phyloP scores from a whole-genome alignment of 768 basidiomycete genomes.

The Russula abietina region DNA sequence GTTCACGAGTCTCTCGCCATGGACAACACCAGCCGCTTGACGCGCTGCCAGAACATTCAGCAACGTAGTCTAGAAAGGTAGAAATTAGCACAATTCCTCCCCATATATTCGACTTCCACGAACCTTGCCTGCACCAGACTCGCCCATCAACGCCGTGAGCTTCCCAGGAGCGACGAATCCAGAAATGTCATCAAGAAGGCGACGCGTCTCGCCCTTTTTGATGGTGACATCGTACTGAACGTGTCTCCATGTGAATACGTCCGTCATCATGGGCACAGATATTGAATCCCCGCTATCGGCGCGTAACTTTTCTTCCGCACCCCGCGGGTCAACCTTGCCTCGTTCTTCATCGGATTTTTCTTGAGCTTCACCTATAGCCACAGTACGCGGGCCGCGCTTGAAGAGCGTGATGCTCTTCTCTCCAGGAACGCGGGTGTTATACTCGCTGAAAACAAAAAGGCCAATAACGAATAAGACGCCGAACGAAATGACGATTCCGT shows the following conservation, averaged over 20 bases:
- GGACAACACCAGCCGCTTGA: slow-evolving; percentile 34
- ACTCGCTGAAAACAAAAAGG: slow-evolving; percentile 57
- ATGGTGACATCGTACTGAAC: slow-evolving; percentile 61
- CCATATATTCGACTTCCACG: background rate
- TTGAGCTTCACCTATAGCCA: slow-evolving; percentile 13
- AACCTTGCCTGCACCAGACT: slow-evolving; percentile 45
- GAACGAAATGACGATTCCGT: slow-evolving; percentile 66
- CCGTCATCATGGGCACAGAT: slow-evolving; percentile 32
- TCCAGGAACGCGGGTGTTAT: slow-evolving; percentile 36
- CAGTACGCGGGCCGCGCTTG: slow-evolving; percentile 48
- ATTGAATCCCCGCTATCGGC: slow-evolving; percentile 14
- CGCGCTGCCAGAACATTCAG: slow-evolving; percentile 44
- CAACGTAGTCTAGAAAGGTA: slow-evolving; percentile 38
- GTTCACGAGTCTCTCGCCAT: slow-evolving; percentile 43
- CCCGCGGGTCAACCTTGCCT: background rate
- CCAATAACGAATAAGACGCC: slow-evolving; percentile 48
- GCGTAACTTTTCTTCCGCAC: slow-evolving; percentile 1
- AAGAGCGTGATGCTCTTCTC: slow-evolving; percentile 51
- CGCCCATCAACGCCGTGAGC: slow-evolving; percentile 73
- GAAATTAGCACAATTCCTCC: background rate
- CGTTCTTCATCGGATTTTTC: slow-evolving; percentile 32
- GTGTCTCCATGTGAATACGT: slow-evolving; percentile 78
- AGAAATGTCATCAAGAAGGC: slow-evolving; percentile 63
- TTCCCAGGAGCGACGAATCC: slow-evolving; percentile 80
- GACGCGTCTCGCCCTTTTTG: slow-evolving; percentile 37